Evolutionary conservation across 352 stramenopile genomes (phyloP), one percentile per base, ranked within the genome.

Genomic region (Saprolegnia parasitica): DNA sequence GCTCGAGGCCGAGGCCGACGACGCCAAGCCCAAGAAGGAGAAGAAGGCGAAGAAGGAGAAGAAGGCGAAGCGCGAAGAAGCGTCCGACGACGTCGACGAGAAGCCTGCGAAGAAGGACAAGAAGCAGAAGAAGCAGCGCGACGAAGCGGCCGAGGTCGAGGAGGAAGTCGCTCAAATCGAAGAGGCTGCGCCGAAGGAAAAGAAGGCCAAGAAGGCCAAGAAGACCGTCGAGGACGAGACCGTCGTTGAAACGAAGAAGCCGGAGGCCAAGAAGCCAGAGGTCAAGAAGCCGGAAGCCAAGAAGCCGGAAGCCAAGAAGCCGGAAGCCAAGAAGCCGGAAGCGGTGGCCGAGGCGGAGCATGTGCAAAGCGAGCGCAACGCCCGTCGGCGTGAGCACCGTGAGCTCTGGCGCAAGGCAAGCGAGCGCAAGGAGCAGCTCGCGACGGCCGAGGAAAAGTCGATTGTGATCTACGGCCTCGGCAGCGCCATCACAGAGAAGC

Each of bases 281-380:
- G 29, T 5, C 2, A 35, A 35, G 29, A 35, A 35, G 29, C 29
- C 29, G 29, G 26, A 62, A 39, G 10, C 26, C 9, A 35, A 35
- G 29, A 35, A 35, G 29, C 29, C 29, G 29, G 26, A 62, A 39
- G 10, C 26, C 9, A 62, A 62, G 35, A 23, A 62, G 55, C 35
- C n/a, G 26, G 55, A 32, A 32, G 37, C 40, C 6, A 49, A 49
- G 42, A 49, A 49, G 42, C 37, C 16, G 37, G 54, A 55, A 39
- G 9, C 74, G 26, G 55, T 63, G 4, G 46, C 63, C 52, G 67
- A 56, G 46, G 61, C 67, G 0, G 49, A 64, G 1, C 78, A 80
- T 63, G 75, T 81, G 23, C 86, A 94, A 73, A 94, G 84, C 68
- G 86, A 93, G 37, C 84, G 86, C 5, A 94, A 94, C 65, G 81